A percentile compares a stretch with the other conserved stretches of the same genome.
Evolutionary conservation across 1,139 yeast species (phyloP).

Genomic region (Diutina sp.): DNA sequence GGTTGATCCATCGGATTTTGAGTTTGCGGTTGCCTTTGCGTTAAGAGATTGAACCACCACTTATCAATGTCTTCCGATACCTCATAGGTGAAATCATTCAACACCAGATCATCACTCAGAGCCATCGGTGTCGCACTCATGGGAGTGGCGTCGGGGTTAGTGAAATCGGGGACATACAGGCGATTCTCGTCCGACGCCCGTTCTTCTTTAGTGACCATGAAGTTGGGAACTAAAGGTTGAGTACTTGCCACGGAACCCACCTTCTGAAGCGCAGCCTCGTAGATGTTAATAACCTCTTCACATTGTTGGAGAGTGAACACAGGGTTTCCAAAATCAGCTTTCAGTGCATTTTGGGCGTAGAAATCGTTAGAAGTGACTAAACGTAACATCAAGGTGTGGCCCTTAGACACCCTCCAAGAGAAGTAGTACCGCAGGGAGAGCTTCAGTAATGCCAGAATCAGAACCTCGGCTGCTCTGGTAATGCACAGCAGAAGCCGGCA

Average conservation of each 20-base stretch:
- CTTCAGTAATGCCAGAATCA: background rate
- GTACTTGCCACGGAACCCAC: slow-evolving; percentile 2
- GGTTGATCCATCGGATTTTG: background rate
- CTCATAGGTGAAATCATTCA: background rate
- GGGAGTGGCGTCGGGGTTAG: background rate
- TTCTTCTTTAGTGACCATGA: background rate
- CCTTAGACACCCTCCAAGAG: slow-evolving; percentile 38
- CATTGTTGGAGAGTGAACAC: slow-evolving; percentile 12
- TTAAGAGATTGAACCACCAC: background rate
- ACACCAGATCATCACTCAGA: background rate
- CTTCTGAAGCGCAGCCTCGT: slow-evolving; percentile 8
- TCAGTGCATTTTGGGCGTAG: slow-evolving; percentile 12
- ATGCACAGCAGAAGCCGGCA: slow-evolving; percentile 19
- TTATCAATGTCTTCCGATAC: background rate
- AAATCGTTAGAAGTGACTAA: slow-evolving; percentile 15
- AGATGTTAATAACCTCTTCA: slow-evolving; percentile 11
- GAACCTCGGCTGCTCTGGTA: slow-evolving; percentile 19
- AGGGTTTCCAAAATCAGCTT: slow-evolving; percentile 7
- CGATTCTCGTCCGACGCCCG: background rate
- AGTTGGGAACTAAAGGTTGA: background rate
- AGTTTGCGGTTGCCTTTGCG: background rate
- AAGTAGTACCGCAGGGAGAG: slow-evolving; percentile 23
- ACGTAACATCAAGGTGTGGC: slow-evolving; percentile 17
- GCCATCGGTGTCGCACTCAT: background rate
- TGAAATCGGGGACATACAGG: background rate